Percentiles rank a stretch among this genome's conserved stretches.
Conservation (phyloP, 306 rosid species). For the Prunus kanzakura region DNA sequence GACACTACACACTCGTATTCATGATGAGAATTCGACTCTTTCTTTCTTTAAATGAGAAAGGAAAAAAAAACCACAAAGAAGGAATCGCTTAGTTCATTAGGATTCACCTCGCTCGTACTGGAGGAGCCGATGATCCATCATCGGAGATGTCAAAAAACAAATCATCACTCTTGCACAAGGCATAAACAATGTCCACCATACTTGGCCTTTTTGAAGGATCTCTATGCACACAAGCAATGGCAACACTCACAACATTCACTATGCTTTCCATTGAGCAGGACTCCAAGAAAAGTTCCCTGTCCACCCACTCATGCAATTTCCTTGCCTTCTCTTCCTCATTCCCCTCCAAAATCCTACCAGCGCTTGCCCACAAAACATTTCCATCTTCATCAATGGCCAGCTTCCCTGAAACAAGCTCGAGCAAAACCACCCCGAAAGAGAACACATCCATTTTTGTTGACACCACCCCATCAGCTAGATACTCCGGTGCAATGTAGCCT, state of each 20-base stretch:
- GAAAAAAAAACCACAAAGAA: neutral
- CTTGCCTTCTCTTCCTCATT: slow-evolving; percentile 47
- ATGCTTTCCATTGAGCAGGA: slow-evolving; percentile 61
- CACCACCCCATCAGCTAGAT: slow-evolving; percentile 74
- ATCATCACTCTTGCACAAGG: slow-evolving; percentile 70
- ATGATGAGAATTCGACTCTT: neutral
- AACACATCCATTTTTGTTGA: slow-evolving; percentile 91
- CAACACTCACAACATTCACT: slow-evolving; percentile 49
- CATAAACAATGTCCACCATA: slow-evolving; percentile 80
- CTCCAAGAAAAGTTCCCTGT: slow-evolving; percentile 40
- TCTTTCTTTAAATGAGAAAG: no score
- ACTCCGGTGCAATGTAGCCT: slow-evolving; percentile 93
- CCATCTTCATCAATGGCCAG: slow-evolving; percentile 66
- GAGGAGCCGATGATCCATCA: slow-evolving; percentile 46
- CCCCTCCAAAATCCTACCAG: slow-evolving; percentile 43
- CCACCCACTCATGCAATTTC: slow-evolving; percentile 61
- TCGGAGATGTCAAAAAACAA: slow-evolving; percentile 61
- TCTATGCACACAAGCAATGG: slow-evolving; percentile 66
- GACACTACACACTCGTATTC: neutral
- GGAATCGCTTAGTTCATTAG: neutral
- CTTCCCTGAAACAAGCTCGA: slow-evolving; percentile 73
- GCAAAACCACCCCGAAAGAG: slow-evolving; percentile 79
- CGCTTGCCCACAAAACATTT: slow-evolving; percentile 46
- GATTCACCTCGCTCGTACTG: slow-evolving; percentile 50
- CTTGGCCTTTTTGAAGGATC: slow-evolving; percentile 77